phyloP scores from a whole-genome alignment of 176 grass and related monocot genomes.

The Zizania latifolia region DNA sequence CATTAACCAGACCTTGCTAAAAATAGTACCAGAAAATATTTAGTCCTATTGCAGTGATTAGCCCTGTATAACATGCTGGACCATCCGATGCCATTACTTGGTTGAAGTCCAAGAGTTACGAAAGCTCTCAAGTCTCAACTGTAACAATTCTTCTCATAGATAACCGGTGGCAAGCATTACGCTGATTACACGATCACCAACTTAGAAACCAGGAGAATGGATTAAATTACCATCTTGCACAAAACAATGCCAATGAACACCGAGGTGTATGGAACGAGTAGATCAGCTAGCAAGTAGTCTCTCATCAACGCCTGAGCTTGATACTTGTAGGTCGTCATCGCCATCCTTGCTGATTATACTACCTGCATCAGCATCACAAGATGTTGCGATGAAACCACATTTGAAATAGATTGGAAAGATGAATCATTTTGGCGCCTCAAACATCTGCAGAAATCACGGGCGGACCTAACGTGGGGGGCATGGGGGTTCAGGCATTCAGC shows the following conservation, averaged over 20 bases:
- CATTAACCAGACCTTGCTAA: too few species aligned
- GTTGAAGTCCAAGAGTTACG: neutral
- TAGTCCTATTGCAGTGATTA: constrained; percentile 13
- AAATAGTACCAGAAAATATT: too few species aligned
- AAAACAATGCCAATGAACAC: constrained; percentile 66
- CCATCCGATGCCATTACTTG: neutral
- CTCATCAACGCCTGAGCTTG: constrained; percentile 64
- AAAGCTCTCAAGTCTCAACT: constrained; percentile 5
- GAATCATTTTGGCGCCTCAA: constrained; percentile 6
- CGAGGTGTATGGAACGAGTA: constrained; percentile 60
- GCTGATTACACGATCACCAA: neutral
- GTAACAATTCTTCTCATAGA: neutral
- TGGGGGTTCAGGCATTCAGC: neutral
- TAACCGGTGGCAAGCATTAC: neutral
- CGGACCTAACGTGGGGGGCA: neutral
- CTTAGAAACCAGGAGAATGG: neutral
- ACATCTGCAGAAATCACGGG: neutral
- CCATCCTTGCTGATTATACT: constrained; percentile 29
- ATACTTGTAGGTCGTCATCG: constrained; percentile 50
- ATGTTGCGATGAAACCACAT: neutral
- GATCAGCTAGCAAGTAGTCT: constrained; percentile 79
- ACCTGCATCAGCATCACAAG: constrained; percentile 28
- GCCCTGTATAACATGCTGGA: neutral
- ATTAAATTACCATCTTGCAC: constrained; percentile 78
- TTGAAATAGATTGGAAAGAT: neutral